Evolutionary conservation across 805 yeast species (phyloP).

Genomic region (Yarrowia sp.): DNA sequence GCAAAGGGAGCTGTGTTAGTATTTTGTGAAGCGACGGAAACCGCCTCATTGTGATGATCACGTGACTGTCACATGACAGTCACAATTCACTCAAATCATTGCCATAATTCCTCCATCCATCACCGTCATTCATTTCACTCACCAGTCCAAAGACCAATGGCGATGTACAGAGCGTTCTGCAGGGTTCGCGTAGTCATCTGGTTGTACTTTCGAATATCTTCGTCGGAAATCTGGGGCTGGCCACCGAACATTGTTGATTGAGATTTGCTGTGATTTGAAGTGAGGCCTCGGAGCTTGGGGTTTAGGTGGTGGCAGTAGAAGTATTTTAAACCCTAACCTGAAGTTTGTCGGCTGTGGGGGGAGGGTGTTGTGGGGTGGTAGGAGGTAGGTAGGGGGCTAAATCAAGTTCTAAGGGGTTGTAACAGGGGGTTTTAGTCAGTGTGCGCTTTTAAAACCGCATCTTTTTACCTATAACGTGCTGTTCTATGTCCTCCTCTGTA

Average conservation of each 20-base stretch:
- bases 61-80: too few relatives aligned
- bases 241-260: constrained; percentile 41
- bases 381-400: not conserved
- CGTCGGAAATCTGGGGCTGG: constrained; percentile 42
- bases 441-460: too few relatives aligned
- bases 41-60: too few relatives aligned
- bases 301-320: not conserved
- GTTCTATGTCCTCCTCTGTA: too few relatives aligned
- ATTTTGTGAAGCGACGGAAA: too few relatives aligned
- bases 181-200: constrained; percentile 37
- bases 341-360: not conserved
- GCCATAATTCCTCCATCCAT: too few relatives aligned
- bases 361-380: not conserved
- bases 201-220: constrained; percentile 39
- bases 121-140: constrained; percentile 25
- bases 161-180: constrained; percentile 37
- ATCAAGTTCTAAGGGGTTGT: too few relatives aligned
- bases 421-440: too few relatives aligned
- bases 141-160: constrained; percentile 44
- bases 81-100: too few relatives aligned
- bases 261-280: constrained; percentile 16
- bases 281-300: too few relatives aligned
- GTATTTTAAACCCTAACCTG: constrained; percentile 23
- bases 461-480: too few relatives aligned
- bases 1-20: constrained; percentile 40